Evolutionary conservation across 257 asterid species (phyloP).

Genomic region (Lycium barbarum): DNA sequence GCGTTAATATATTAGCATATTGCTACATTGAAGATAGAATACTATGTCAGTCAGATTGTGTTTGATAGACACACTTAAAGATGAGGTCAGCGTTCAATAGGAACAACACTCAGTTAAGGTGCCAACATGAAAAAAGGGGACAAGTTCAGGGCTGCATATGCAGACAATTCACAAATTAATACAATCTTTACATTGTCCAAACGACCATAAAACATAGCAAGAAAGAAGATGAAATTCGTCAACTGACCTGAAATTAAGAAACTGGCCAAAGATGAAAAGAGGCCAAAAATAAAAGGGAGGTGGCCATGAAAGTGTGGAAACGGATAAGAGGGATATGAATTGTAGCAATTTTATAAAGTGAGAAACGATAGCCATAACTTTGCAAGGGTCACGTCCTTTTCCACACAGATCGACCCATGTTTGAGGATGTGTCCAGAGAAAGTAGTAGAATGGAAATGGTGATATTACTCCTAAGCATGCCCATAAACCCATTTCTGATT

Average conservation of each 20-base stretch:
- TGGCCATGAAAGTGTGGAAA: slow-evolving; percentile 85
- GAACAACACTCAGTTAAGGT: too few relatives aligned
- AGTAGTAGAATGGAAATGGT: slow-evolving; percentile 89
- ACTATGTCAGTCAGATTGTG: too few relatives aligned
- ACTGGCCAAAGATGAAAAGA: slow-evolving; percentile 79
- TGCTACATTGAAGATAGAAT: too few relatives aligned
- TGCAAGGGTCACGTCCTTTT: slow-evolving; percentile 71
- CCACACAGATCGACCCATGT: slow-evolving; percentile 89
- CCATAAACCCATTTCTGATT: slow-evolving; percentile 62
- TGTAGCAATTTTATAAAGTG: slow-evolving; percentile 77
- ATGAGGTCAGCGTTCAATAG: too few relatives aligned
- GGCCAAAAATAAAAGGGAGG: slow-evolving; percentile 92
- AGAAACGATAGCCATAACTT: slow-evolving; percentile 72
- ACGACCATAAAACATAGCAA: neutral
- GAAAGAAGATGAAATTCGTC: neutral
- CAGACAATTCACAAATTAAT: neutral
- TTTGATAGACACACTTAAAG: too few relatives aligned
- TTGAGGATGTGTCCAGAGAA: slow-evolving; percentile 83
- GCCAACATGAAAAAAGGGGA: too few relatives aligned
- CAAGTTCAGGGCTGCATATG: too few relatives aligned
- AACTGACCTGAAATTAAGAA: slow-evolving; percentile 83
- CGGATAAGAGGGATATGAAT: slow-evolving; percentile 65
- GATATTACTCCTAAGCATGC: slow-evolving; percentile 76
- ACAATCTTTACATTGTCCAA: neutral
- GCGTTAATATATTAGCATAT: too few relatives aligned